Percentiles rank a stretch among this genome's conserved stretches.
Evolutionary conservation across 176 grass and related monocot species (phyloP).

Genomic region (Juncus inflexus): DNA sequence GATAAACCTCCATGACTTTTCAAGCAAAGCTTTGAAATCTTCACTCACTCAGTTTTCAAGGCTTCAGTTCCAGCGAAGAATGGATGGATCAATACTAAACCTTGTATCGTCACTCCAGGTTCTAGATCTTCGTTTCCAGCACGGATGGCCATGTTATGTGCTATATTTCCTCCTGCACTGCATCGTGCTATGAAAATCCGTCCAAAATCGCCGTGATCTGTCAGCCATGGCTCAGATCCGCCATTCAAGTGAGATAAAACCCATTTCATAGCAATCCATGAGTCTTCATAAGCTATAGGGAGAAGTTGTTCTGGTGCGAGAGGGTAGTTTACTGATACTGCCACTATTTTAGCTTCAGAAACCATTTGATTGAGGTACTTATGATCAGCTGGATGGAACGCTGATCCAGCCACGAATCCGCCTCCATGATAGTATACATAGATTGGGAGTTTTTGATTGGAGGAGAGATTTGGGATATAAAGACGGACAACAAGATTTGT

Average conservation of each 20-base stretch:
- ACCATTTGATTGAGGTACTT: conserved; percentile 40
- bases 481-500: conserved; percentile 46
- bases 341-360: conserved; percentile 35
- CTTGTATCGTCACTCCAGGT: conserved; percentile 20
- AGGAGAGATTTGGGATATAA: conserved; percentile 37
- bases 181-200: conserved; percentile 45
- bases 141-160: conserved; percentile 44
- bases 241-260: conserved; percentile 37
- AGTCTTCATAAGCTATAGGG: conserved; percentile 54
- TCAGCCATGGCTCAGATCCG: conserved; percentile 39
- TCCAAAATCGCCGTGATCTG: conserved; percentile 45
- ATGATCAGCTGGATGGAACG: conserved; percentile 39
- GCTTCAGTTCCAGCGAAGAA: conserved; percentile 55
- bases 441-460: conserved; percentile 34
- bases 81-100: conserved; percentile 41
- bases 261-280: conserved; percentile 43
- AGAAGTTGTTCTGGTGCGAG: conserved; percentile 66
- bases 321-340: conserved; percentile 56
- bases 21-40: conserved; percentile 28
- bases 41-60: conserved; percentile 39
- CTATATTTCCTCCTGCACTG: conserved; percentile 52
- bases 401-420: conserved; percentile 45
- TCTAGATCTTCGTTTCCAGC: conserved; percentile 18
- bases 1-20: conserved; percentile 45
- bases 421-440: conserved; percentile 54